Evolutionary conservation across 805 yeast genomes (phyloP), one percentile per base, ranked within the genome.

Genomic region (Hanseniaspora lachancei): DNA sequence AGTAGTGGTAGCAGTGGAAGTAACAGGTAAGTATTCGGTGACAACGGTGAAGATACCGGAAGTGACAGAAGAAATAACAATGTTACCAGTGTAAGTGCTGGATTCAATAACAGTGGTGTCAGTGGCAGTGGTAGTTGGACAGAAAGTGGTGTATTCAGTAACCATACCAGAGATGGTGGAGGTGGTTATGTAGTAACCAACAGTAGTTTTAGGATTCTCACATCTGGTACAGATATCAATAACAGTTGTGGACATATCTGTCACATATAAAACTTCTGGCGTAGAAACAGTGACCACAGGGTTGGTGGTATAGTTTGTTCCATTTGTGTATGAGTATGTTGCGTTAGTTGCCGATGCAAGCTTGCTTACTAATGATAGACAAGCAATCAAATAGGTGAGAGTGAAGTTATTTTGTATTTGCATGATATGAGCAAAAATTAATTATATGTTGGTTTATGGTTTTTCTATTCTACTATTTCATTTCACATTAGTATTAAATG

Each of bases 1-100:
- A 44, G 41, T 44, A 20, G 49, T 38, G 20, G 44, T 29, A 29
- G 47, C 50, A 55, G 50, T 32, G 21, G 49, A 15, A 40, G 58
- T 40, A 42, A 51, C 48, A 52, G 62, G 61, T 48, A 55, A 46
- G 48, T 58, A 60, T n/a, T 56, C 49, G 39, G 62, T 60, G 50
- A 57, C 49, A 35, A 58, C 61, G 39, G 61, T 57, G 57, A 48
- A 60, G 18, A 60, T 46, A 36, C 57, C 57, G 10, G 56, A 52
- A 39, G 57, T 36, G 4, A 58, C 55, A 32, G 57, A 58, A 6
- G 59, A 41, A 36, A 57, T 49, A 29, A 52, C 58, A 42, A 60
- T 57, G 29, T 53, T 47, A 41, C 58, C 57, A 23, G 59, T 57
- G 34, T 43, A 52, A 18, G 58, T 57, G 39, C 54, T 48, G 21